Base-by-base conservation (phyloP, 2,329 filamentous ascomycete genomes). In the Colletotrichum zoysiae region DNA sequence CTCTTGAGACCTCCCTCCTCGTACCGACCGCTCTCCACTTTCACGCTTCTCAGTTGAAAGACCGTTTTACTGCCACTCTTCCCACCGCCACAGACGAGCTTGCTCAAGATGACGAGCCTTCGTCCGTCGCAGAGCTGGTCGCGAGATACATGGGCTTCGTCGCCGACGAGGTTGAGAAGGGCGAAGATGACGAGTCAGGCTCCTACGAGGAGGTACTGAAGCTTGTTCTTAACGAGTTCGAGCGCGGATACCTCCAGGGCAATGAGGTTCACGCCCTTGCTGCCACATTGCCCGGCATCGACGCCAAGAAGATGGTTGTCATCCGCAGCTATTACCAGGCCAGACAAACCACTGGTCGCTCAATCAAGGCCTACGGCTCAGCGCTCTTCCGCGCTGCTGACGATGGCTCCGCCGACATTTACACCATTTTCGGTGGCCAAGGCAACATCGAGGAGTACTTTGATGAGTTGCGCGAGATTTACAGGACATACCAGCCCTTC, bases 391-490 rank as follows among this genome's bases (percentile, higher is more conserved):
- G 96, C 76, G 95, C 96, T 62, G 94, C 94, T 12, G 91, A 93
- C 58, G 95, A 98, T 74, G 92, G 90, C 74, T 91, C 91, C 67
- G 95, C 95, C 66, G 92, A 90, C 77, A 89, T 99, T 72, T 99
- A 97, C 85, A 95, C 92, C 75, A 95, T 99, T 74, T 97, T 98
- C 76, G 96, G 96, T 72, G 96, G 96, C 8, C 96, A 99, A 82
- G 96, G 96, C 77, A 99, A 99, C 83, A 98, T 99, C 75, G 95
- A 99, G 83, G 97, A 99, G 84, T 99, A 99, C 84, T 99, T 99
- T 78, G 95, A 99, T 76, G 96, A 99, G 85, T 89, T 99, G 74
- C 91, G 96, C 68, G 93, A 97, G 81, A 89, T 98, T 70, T 95
- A 95, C 85, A 91, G 87, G 77, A 97, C 95, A 71, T 99, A 99